Evolutionary conservation across 208 protist species (phyloP).

Genomic region (Phytomonas serpens): DNA sequence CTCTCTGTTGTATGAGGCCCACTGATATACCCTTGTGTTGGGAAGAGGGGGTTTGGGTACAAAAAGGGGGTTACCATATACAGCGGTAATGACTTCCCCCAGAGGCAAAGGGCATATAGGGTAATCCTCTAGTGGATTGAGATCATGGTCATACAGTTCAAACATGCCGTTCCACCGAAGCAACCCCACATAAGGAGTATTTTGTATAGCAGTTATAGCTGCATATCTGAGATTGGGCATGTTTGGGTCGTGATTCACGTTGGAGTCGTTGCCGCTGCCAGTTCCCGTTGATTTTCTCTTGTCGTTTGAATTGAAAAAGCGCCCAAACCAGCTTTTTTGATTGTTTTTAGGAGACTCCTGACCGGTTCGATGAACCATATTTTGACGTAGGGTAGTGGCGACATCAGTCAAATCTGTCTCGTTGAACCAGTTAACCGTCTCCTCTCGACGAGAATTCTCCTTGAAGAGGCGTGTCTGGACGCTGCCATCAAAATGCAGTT

Average conservation of each 20-base stretch:
- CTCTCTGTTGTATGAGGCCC: conserved; percentile 18
- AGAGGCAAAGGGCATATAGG: conserved; percentile 31
- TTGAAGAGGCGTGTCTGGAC: neutral
- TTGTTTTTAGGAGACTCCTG: neutral
- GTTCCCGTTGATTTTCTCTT: neutral
- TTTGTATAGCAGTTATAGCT: conserved; percentile 52
- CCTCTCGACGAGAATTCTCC: neutral
- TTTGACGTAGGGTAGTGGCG: neutral
- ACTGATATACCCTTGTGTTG: conserved; percentile 15
- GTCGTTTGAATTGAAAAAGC: neutral
- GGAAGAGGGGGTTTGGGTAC: neutral
- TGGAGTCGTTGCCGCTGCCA: neutral
- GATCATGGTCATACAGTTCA: conserved; percentile 38
- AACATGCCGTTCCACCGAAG: conserved; percentile 60
- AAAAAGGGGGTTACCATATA: neutral
- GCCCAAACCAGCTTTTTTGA: neutral
- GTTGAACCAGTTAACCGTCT: neutral
- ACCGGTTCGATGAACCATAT: neutral
- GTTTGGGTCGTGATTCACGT: neutral
- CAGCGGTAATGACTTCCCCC: neutral
- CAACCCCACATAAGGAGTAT: conserved; percentile 36
- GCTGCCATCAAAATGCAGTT: conserved; percentile 39
- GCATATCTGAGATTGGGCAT: conserved; percentile 29
- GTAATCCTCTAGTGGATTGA: conserved; percentile 18
- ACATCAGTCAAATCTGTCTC: neutral